Base-by-base conservation (phyloP, 2,329 filamentous ascomycete species). In the Emydomyces testavorans region DNA sequence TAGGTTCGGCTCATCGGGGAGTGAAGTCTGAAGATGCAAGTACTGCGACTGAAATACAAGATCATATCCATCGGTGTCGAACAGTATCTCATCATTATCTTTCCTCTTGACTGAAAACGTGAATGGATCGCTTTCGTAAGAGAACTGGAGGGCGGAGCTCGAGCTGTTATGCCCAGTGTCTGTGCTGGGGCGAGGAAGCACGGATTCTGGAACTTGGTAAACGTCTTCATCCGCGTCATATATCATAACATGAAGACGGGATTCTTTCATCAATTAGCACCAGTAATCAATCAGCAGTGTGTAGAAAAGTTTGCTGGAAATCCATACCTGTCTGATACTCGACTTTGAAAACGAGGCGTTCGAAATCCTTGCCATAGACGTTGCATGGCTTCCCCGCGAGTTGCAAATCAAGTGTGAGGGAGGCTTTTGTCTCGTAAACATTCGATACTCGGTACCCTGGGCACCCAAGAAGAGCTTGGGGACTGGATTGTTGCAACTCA, bases 21-120 rank as follows among this genome's bases (percentile, higher is more conserved):
- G 68, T 36, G 69, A 72, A 3, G 82, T 86, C 32, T 79, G 73
- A 49, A 87, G 69, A 24, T 79, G 75, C n/a, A 88, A 62, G 56
- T 85, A 88, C 60, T 88, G 82, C 10, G 75, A 76, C 65, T 87
- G 79, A 54, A 85, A 88, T 26, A 88, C 71, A 11, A 88, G 66
- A 11, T 70, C 68, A 6, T 74, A 72, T 1, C 73, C 78, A 0
- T 76, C 76, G 0, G 81, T 83, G 56, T 85, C 78, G 60, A 84
- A 83, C 6, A 84, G 48, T 11, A 54, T 43, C 21, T 60, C 56
- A 0, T 41, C 47, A 7, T 45, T 57, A 11, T 45, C 49, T 18
- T 45, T 51, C 6, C 59, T 54, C 26, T 48, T 46, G 7, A 86
- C 70, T 0, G 68, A 70, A 64, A 85, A 85, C 7, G 75, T 77